phyloP scores from a whole-genome alignment of 768 basidiomycete species.

The Phlegmacium glaucopus region DNA sequence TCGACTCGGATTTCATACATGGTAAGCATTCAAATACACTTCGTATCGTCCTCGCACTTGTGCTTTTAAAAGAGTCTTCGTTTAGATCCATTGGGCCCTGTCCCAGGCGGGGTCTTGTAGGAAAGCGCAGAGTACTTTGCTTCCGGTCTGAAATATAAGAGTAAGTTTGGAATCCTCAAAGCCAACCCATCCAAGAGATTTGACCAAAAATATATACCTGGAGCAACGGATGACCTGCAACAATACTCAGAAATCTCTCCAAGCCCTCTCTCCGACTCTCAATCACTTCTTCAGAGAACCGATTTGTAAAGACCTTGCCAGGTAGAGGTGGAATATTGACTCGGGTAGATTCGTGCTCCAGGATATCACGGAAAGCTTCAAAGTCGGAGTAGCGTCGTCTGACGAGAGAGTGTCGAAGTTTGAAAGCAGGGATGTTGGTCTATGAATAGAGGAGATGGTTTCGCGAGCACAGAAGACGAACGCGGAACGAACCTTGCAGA shows the following conservation, averaged over 20 bases:
- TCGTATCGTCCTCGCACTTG: too few species aligned
- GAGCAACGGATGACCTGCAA: slow-evolving; percentile 94
- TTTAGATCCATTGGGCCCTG: slow-evolving; percentile 73
- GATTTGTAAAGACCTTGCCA: slow-evolving; percentile 97
- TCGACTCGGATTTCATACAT: too few species aligned
- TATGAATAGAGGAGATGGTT: slow-evolving; percentile 25
- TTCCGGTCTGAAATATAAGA: slow-evolving; percentile 66
- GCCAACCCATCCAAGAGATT: background rate
- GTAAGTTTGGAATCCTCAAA: slow-evolving; percentile 2
- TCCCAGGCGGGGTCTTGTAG: slow-evolving; percentile 95
- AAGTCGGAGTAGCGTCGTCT: slow-evolving; percentile 90
- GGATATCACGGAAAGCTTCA: slow-evolving; percentile 95
- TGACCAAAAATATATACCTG: slow-evolving; percentile 55
- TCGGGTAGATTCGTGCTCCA: slow-evolving; percentile 94
- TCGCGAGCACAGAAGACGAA: background rate
- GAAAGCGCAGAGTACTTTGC: slow-evolving; percentile 95
- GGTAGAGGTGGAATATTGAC: slow-evolving; percentile 98
- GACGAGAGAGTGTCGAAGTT: slow-evolving; percentile 88
- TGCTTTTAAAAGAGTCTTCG: too few species aligned
- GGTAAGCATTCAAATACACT: too few species aligned
- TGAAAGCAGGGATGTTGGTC: slow-evolving; percentile 99
- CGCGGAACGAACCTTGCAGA: slow-evolving; percentile 74
- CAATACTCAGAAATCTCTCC: slow-evolving; percentile 92
- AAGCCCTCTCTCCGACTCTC: slow-evolving; percentile 88
- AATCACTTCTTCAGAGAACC: slow-evolving; percentile 98